Evolutionary conservation across 163 green algal species (phyloP).

Genomic region (Scenedesmus sp.): DNA sequence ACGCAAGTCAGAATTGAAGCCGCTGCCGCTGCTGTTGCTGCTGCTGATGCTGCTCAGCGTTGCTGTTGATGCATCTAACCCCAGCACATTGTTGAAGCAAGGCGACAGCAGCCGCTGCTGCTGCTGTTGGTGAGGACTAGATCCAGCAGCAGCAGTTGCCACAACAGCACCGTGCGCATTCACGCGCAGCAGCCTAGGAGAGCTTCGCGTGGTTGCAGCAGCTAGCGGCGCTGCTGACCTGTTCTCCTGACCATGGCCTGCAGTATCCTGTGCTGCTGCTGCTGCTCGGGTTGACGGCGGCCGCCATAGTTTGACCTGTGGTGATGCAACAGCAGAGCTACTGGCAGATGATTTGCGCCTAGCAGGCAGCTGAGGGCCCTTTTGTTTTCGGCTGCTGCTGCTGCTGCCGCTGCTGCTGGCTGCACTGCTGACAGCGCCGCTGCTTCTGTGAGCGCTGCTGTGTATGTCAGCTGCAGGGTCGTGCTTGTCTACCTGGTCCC

Average conservation of each 20-base stretch:
- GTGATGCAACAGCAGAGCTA: background rate
- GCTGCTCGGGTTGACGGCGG: background rate
- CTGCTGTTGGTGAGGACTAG: background rate
- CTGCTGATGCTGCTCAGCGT: constrained; percentile 1
- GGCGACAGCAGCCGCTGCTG: constrained; percentile 3
- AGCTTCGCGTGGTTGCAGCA: background rate
- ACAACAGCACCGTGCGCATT: background rate
- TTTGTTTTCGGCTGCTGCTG: background rate
- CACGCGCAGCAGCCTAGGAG: background rate
- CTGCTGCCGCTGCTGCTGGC: background rate
- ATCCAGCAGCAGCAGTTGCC: background rate
- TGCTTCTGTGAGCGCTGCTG: background rate
- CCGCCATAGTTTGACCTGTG: constrained; percentile 12
- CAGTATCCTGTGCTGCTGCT: background rate
- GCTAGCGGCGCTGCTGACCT: background rate
- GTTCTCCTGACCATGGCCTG: background rate
- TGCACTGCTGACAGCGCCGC: constrained; percentile 9
- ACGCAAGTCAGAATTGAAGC: background rate
- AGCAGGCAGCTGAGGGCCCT: background rate
- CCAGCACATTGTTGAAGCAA: background rate
- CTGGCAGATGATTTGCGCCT: background rate
- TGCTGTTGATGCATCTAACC: background rate
- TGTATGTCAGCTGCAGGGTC: background rate
- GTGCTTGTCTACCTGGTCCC: background rate
- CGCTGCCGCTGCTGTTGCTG: background rate